These are phyloP conservation scores for Podospora pseudoanserina DNA, from an alignment of 495 filamentous ascomycete species.

Conservation along the genomic window DNA sequence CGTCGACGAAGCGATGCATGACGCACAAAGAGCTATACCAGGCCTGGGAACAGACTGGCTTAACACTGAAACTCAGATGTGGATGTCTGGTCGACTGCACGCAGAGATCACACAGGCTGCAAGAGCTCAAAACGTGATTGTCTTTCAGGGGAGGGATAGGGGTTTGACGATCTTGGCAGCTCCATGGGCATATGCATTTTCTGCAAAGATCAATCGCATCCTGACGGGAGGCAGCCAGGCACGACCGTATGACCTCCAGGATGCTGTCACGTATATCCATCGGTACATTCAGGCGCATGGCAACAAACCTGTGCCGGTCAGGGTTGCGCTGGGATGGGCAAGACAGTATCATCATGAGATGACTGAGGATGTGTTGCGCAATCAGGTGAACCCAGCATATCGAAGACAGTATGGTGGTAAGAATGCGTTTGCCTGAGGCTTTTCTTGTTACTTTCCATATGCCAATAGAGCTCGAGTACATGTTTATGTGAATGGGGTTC, in stretches of 20 bases:
- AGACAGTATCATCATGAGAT: slow-evolving; percentile 7
- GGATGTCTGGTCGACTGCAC: slow-evolving; percentile 4
- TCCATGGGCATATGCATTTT: slow-evolving; percentile 10
- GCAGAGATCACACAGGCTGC: slow-evolving; percentile 9
- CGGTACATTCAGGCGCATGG: slow-evolving; percentile 7
- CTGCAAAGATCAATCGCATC: slow-evolving; percentile 10
- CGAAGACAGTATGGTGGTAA: background rate
- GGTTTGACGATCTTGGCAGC: slow-evolving; percentile 9
- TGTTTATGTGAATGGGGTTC: background rate
- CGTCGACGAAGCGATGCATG: slow-evolving; percentile 13
- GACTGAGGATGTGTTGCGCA: background rate
- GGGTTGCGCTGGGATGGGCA: slow-evolving; percentile 2
- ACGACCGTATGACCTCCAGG: slow-evolving; percentile 11
- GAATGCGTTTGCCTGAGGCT: background rate
- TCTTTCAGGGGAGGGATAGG: background rate
- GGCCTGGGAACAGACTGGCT: slow-evolving; percentile 11
- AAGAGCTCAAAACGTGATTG: slow-evolving; percentile 4
- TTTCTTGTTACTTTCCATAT: background rate
- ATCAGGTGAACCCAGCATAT: slow-evolving; percentile 10
- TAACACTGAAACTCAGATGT: slow-evolving; percentile 14
- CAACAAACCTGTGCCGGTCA: slow-evolving; percentile 5
- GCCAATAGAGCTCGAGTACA: background rate
- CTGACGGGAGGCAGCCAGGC: slow-evolving; percentile 3
- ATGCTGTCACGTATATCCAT: slow-evolving; percentile 11
- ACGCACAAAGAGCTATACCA: background rate